Base-by-base conservation (phyloP, 306 rosid species). In the Cucurbita moschata region DNA sequence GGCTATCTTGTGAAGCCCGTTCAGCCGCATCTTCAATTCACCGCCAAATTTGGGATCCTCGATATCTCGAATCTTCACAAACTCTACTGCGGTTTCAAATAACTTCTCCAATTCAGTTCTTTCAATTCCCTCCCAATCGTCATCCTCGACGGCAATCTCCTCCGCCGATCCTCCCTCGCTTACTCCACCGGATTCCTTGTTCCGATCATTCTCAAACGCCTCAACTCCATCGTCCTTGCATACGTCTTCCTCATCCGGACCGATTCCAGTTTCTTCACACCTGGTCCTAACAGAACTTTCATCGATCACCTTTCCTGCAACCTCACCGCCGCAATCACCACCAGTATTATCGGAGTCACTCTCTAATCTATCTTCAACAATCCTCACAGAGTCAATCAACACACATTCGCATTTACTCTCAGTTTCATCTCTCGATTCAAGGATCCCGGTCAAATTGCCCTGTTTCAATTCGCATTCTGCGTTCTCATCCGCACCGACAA, bases 51-150 rank as follows among this genome's bases (percentile, higher is more conserved):
- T 74, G 8, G 81, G 77, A 59, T 69, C 79, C 58, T 77, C 80
- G 58, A 13, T 61, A 50, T 60, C 72, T 26, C 87, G 83, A 26
- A 6, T 12, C 3, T 75, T 91, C 10, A 85, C 88, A 74, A 77
- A 83, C 37, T 8, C 82, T 21, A 86, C 86, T 1, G 94, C 90
- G 13, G 82, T 83, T 72, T 85, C 88, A 74, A 90, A 90, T 63
- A 71, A 75, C 79, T 43, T 81, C 71, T 90, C 94, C 81, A 90
- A 76, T n/a, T 90, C 90, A 14, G 87, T 90, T 72, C 90, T 90
- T 64, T 90, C 90, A 70, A 90, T 81, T 75, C 89, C 88, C 57
- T 85, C 96, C 96, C 96, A 90, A 79, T 88, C 96, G 68, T 90
- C 91, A 56, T 90, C 92, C 18, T 72, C 83, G 61, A 74, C 84